Conservation (phyloP, 1,284 basidiomycete species). For the Chondrostereum purpureum region DNA sequence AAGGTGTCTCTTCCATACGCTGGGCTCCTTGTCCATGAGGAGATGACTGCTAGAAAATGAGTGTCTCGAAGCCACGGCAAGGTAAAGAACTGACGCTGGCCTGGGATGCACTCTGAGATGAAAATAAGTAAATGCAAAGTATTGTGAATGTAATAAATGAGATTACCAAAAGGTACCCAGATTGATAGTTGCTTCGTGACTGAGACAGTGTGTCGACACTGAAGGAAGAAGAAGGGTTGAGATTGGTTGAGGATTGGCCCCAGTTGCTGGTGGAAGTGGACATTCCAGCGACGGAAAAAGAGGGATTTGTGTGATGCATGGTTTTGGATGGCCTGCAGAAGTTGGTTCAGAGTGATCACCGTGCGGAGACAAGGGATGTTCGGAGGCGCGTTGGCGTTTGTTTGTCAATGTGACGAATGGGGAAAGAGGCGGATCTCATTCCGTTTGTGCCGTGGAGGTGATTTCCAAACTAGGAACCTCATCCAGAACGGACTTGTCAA, state of each 20-base stretch:
- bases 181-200: slow-evolving; percentile 66
- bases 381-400: too few species aligned
- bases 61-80: neutral
- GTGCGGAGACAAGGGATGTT: neutral
- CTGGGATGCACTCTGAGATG: slow-evolving; percentile 49
- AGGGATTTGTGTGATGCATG: neutral
- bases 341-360: neutral
- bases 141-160: neutral
- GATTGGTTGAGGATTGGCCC: neutral
- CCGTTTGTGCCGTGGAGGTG: too few species aligned
- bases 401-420: too few species aligned
- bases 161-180: slow-evolving; percentile 67
- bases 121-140: slow-evolving; percentile 5
- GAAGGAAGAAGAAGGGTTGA: slow-evolving; percentile 12
- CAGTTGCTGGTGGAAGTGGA: slow-evolving; percentile 13
- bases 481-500: neutral
- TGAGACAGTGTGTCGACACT: slow-evolving; percentile 56
- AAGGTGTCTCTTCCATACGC: slow-evolving; percentile 59
- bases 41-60: slow-evolving; percentile 31
- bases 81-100: slow-evolving; percentile 34
- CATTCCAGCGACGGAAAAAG: slow-evolving; percentile 17
- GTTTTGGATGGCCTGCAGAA: too few species aligned
- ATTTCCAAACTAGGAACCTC: neutral
- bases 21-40: slow-evolving; percentile 44
- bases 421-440: too few species aligned